phyloP scores from a whole-genome alignment of 306 rosid genomes.

The Castanea crenata region DNA sequence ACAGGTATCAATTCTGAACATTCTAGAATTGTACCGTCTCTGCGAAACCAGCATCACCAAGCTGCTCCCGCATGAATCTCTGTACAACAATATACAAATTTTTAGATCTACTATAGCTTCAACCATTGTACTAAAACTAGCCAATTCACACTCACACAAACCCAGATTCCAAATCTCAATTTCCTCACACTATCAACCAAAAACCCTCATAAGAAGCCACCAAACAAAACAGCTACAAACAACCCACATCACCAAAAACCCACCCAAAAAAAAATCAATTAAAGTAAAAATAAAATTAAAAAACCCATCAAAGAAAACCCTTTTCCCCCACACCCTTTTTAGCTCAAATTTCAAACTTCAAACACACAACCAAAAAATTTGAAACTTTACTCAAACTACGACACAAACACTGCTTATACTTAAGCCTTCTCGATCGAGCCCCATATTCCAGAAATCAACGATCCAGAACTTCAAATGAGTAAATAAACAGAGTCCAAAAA shows the following conservation, averaged over 20 bases:
- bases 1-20: slow-evolving; percentile 50
- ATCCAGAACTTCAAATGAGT: slow-evolving; percentile 33
- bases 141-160: slow-evolving; percentile 19
- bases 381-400: slow-evolving; percentile 23
- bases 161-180: slow-evolving; percentile 26
- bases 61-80: slow-evolving; percentile 47
- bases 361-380: not conserved
- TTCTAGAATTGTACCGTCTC: slow-evolving; percentile 41
- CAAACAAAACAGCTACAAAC: slow-evolving; percentile 13
- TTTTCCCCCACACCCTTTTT: slow-evolving; percentile 7
- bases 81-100: slow-evolving; percentile 43
- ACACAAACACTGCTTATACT: not conserved
- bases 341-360: slow-evolving; percentile 29
- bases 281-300: not conserved
- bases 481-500: not conserved
- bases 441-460: slow-evolving; percentile 43
- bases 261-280: not conserved
- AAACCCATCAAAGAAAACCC: slow-evolving; percentile 14
- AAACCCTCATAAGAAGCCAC: not conserved
- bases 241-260: slow-evolving; percentile 32
- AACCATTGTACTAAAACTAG: slow-evolving; percentile 32
- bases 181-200: slow-evolving; percentile 27
- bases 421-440: slow-evolving; percentile 48
- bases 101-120: slow-evolving; percentile 65
- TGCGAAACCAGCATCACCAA: slow-evolving; percentile 36